Base-by-base conservation (phyloP, 176 grass and related monocot species). In the Poa annua region DNA sequence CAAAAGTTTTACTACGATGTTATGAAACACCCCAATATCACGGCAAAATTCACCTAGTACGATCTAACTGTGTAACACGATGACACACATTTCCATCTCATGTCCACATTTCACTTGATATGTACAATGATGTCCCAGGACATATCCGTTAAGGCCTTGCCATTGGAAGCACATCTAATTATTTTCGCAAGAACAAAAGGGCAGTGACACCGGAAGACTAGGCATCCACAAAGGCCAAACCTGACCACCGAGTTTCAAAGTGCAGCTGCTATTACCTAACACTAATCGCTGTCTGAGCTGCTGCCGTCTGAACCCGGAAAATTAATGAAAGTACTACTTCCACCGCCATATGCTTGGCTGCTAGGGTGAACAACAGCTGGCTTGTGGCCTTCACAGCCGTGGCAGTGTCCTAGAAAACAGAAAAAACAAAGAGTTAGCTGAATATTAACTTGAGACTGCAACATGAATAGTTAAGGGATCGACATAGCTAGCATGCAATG, bases 331-430 rank as follows among this genome's bases (percentile, higher is more conserved):
- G 67, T 71, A 71, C 39, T 71, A 71, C 67, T 71, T 6, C 67
- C 67, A 3, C 67, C 67, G 6, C 67, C 67, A 0, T 71, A 71
- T 24, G 38, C 67, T 71, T 71, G 67, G 11, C 39, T 71, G 39
- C 67, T 71, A 44, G 67, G 67, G 39, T 71, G 39, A 71, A 45
- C 11, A 44, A 71, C 67, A 71, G 12, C 24, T 62, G 38, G 67
- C n/a, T 71, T 4, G 39, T 71, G 41, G 39, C 41, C 41, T 14
- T 71, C 39, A 0, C 39, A 71, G 0, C 67, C 67, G 3, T 71
- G 7, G 67, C 69, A 72, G 0, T 45, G 69, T 3, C 69, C 69
- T 72, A 24, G 35, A 48, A 26, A 2, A 17, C 8, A 16, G 12
- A 26, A 3, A 3, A 44, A 14, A 26, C 39, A 44, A 24, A 48